Conservation (phyloP, 208 protist species). For the Endotrypanum monterogeii region DNA sequence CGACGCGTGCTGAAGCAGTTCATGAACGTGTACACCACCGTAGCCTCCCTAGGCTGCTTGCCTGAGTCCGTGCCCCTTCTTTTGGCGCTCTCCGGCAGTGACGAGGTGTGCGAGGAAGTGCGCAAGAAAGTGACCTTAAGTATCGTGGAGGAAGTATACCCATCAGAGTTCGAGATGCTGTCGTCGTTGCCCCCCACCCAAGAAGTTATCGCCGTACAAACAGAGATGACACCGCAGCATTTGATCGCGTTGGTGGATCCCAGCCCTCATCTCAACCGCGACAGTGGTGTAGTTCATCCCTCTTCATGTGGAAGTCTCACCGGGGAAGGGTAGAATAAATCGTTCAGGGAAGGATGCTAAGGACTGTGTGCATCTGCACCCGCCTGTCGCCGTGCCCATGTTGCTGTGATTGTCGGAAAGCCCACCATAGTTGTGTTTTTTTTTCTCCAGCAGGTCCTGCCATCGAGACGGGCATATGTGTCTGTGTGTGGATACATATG, state of each 20-base stretch:
- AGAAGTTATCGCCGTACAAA: constrained; percentile 16
- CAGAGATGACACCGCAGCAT: constrained; percentile 58
- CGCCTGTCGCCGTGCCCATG: no score
- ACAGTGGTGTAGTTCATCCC: not conserved
- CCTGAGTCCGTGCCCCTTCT: constrained; percentile 57
- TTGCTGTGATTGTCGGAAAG: no score
- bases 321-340: not conserved
- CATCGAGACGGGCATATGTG: no score
- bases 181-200: constrained; percentile 20
- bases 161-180: constrained; percentile 24
- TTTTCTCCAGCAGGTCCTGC: no score
- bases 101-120: constrained; percentile 30
- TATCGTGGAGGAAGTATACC: constrained; percentile 51
- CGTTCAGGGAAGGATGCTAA: not conserved
- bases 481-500: no score
- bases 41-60: constrained; percentile 51
- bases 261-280: not conserved
- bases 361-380: not conserved
- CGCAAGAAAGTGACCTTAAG: constrained; percentile 24
- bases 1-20: constrained; percentile 36
- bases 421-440: no score
- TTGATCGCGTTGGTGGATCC: constrained; percentile 44
- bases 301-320: not conserved
- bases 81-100: constrained; percentile 31
- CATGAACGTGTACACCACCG: constrained; percentile 54